Evolutionary conservation across 768 basidiomycete species (phyloP), one percentile per base, ranked within the genome.

Genomic region (Boletus speciosus): DNA sequence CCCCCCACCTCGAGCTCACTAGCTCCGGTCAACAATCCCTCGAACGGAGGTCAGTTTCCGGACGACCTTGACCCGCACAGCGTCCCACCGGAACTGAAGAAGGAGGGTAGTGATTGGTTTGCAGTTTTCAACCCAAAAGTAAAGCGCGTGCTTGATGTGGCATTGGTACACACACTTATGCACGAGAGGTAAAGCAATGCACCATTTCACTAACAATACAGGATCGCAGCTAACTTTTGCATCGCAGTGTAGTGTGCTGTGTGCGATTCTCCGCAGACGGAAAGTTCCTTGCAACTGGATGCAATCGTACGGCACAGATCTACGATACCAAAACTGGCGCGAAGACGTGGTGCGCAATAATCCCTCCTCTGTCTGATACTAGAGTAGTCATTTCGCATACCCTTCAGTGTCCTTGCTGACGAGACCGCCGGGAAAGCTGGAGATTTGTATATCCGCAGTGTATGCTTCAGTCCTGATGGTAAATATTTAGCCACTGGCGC

Each of bases 261-360:
- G 93, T 97, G 27, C 82, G 89, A 55, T 96, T 97, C 74, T 96
- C 93, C 48, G 90, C 92, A 14, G 94, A 98, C 70, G 93, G 95
- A 27, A 93, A 90, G 69, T 85, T 79, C 56, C 81, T 98, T 32
- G 96, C 96, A 31, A 98, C 96, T 5, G 96, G 96, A 12, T 98
- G 95, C 73, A 98, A 98, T 73, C 81, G 92, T 39, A 92, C 93
- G 0, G 93, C 94, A 19, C 94, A 97, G 71, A 94, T 98, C 52
- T 98, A 90, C 68, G 93, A 98, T 67, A 89, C 88, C 27, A 89
- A 89, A 73, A 88, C 90, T 0, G 95, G 95, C 7, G 69, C 66
- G 0, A 93, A 91, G 73, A 86, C 86, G 31, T 93, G 88, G 94
- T 93, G 60, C 51, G 84, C 69, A 35, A 59, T 47, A 38, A 53